These are phyloP conservation scores for Lactifluus echinatus DNA, from an alignment of 768 basidiomycete species.

Conservation along the genomic window DNA sequence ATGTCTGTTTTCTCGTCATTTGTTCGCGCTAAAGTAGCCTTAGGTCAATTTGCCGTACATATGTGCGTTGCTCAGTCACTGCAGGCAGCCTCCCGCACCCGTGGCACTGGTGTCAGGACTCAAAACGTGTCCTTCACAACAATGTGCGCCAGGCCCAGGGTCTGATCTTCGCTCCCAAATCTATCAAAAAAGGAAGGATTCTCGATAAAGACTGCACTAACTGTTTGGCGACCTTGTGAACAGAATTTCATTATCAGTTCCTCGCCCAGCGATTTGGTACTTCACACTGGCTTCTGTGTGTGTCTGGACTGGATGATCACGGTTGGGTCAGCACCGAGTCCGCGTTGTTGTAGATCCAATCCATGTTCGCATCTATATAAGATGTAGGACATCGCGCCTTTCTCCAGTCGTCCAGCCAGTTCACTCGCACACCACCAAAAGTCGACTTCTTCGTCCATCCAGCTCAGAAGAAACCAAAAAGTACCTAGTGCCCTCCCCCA, in stretches of 20 bases:
- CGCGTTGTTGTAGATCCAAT: constrained; percentile 11
- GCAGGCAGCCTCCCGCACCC: background rate
- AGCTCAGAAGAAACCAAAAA: background rate
- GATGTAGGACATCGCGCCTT: constrained; percentile 9
- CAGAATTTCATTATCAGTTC: background rate
- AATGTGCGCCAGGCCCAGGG: constrained; percentile 12
- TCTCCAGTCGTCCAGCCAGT: constrained; percentile 1
- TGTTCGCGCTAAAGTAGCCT: constrained; percentile 2
- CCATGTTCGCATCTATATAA: constrained; percentile 11
- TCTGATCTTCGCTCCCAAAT: constrained; percentile 11
- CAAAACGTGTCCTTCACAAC: constrained; percentile 1
- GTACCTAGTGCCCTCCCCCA: too few relatives aligned
- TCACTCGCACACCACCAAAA: background rate
- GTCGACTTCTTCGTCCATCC: background rate
- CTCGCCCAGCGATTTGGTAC: background rate
- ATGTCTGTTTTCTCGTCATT: constrained; percentile 15
- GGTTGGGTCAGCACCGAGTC: constrained; percentile 4
- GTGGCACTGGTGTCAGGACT: constrained; percentile 4
- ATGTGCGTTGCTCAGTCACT: constrained; percentile 1
- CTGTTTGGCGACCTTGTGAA: constrained; percentile 1
- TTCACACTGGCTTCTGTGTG: constrained; percentile 1
- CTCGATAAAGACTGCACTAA: background rate
- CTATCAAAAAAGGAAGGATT: background rate
- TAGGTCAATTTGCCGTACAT: constrained; percentile 16
- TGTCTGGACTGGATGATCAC: constrained; percentile 4